Evolutionary conservation across 441 rosid genomes (phyloP).

Genomic region (Jatropha podagrica): DNA sequence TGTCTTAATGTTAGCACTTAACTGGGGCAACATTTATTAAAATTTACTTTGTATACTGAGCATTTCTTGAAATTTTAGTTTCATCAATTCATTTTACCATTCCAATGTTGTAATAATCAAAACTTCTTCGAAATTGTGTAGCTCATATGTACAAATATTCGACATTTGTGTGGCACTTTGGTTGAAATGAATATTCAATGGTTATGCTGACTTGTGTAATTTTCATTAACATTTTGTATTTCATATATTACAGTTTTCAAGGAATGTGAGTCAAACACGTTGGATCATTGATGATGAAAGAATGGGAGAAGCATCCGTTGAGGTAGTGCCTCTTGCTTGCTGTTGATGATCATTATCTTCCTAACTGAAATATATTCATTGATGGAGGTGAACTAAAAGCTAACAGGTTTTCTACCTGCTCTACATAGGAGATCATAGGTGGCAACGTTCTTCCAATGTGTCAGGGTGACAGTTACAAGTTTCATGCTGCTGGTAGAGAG

Average conservation of each 20-base stretch:
- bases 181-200: not conserved
- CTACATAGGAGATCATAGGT: constrained; percentile 75
- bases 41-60: not conserved
- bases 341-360: constrained; percentile 6
- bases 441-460: constrained; percentile 72
- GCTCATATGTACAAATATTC: not conserved
- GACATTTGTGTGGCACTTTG: not conserved
- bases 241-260: constrained; percentile 61
- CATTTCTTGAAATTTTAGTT: not conserved
- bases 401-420: constrained; percentile 14
- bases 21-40: not conserved
- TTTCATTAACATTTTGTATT: constrained; percentile 12
- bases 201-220: not conserved
- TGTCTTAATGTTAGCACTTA: not conserved
- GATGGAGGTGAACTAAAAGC: constrained; percentile 16
- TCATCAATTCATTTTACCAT: not conserved
- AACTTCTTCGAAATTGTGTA: not conserved
- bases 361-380: constrained; percentile 9
- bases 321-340: constrained; percentile 45
- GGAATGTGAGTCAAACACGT: constrained; percentile 93
- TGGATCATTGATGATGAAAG: constrained; percentile 99
- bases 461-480: constrained; percentile 80
- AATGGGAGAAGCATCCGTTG: constrained; percentile 95
- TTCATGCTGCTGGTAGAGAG: constrained; percentile 99
- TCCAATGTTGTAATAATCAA: not conserved